Base-by-base conservation (phyloP, 192 early-diverging fungal genomes). In the Podila horticola region DNA sequence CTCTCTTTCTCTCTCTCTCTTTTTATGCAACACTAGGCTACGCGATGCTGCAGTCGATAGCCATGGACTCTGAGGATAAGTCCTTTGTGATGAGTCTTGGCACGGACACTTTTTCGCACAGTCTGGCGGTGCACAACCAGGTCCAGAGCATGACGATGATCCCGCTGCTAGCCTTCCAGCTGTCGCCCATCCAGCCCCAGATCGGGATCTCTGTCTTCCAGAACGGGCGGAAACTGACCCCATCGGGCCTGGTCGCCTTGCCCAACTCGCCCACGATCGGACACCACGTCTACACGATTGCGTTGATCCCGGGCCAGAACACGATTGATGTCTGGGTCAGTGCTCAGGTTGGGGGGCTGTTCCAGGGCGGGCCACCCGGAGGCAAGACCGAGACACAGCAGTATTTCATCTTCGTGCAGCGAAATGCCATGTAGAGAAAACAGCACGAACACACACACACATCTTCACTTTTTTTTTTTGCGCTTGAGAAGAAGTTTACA, bases 81-180 rank as follows among this genome's bases (percentile, higher is more conserved):
- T 85, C 84, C 8, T 85, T 85, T 63, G 66, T 67, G 24, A 85
- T 85, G 84, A 73, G 51, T 58, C 45, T 85, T 51, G 59, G 67
- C 19, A 75, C 79, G 0, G 69, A 69, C 3, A 51, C 68, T 0
- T 72, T 69, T 52, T 67, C 79, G 17, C 74, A 82, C 34, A 85
- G 79, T 66, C 31, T 82, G 67, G 50, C 69, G 2, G 69, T 85
- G 20, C 66, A 70, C 11, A 62, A 69, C 10, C 52, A 67, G 2
- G 84, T 75, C 2, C 36, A 64, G 17, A 48, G 60, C 15, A 57
- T 85, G 48, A 73, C 74, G 2, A 17, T 85, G 59, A 64, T 67
- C 9, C 84, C 84, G n/a, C 17, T 76, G 11, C 57, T 82, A 45
- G 79, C 74, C 11, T 19, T 58, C 0, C 73, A 75, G 28, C 62